Evolutionary conservation across 2,329 filamentous ascomycete species (phyloP).

Genomic region (Aspergillus arachidicola): DNA sequence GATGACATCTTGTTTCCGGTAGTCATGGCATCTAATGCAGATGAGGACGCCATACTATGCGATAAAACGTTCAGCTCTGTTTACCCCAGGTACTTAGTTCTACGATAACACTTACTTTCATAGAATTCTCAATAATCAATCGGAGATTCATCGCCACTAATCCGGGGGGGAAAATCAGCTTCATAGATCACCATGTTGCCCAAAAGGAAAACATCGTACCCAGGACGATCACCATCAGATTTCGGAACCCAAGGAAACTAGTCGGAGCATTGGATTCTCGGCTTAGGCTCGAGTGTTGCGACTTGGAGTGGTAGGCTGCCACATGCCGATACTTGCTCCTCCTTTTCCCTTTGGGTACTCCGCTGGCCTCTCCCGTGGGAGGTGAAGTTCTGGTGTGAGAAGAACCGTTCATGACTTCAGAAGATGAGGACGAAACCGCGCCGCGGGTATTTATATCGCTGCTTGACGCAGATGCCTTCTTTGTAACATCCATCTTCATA

Average conservation of each 20-base stretch:
- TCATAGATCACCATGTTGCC: background rate
- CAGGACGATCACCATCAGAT: constrained; percentile 91
- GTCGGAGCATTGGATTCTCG: constrained; percentile 74
- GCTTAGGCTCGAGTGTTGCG: constrained; percentile 78
- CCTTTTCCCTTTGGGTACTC: constrained; percentile 25
- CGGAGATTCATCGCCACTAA: constrained; percentile 89
- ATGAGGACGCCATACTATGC: constrained; percentile 88
- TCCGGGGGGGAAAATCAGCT: constrained; percentile 14
- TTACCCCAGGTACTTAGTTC: background rate
- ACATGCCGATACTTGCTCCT: constrained; percentile 85
- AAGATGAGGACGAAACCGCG: constrained; percentile 4
- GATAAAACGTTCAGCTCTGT: constrained; percentile 7
- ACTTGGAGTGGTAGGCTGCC: constrained; percentile 76
- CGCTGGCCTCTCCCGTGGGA: constrained; percentile 5
- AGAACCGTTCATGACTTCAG: constrained; percentile 17
- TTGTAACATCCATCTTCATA: background rate
- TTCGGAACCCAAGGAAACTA: constrained; percentile 91
- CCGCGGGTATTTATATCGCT: background rate
- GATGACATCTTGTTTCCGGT: constrained; percentile 73
- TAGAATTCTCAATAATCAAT: constrained; percentile 93
- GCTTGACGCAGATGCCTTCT: constrained; percentile 3
- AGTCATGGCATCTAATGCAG: constrained; percentile 87
- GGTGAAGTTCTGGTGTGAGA: constrained; percentile 5
- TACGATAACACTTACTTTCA: constrained; percentile 66
- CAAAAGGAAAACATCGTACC: constrained; percentile 54